Conservation (phyloP, 495 filamentous ascomycete species). For the Margaritispora aquatica region DNA sequence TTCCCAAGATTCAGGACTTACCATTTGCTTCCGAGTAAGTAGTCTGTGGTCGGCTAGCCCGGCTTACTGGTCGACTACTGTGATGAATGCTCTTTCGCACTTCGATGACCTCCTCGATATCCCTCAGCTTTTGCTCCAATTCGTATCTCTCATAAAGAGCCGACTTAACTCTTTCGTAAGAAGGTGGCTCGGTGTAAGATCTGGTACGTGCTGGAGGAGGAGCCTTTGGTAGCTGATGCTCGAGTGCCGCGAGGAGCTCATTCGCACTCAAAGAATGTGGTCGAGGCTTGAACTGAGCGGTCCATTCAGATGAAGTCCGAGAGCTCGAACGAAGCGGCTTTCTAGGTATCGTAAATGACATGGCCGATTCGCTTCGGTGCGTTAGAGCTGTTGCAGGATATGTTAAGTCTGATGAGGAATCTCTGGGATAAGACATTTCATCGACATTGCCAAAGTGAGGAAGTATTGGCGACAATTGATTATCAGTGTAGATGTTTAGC, state of each 20-base stretch:
- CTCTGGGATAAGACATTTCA: constrained; percentile 3
- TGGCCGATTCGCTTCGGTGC: constrained; percentile 39
- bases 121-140: constrained; percentile 34
- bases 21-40: constrained; percentile 22
- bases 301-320: constrained; percentile 17
- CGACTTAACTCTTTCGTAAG: constrained; percentile 41
- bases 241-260: constrained; percentile 15
- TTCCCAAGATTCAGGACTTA: not conserved
- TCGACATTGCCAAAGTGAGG: constrained; percentile 37
- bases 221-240: constrained; percentile 14
- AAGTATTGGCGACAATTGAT: constrained; percentile 58
- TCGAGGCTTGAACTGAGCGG: constrained; percentile 13
- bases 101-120: constrained; percentile 47
- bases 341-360: constrained; percentile 45
- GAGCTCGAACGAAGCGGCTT: constrained; percentile 26
- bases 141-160: constrained; percentile 45
- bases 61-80: constrained; percentile 32
- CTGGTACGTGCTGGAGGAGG: constrained; percentile 20
- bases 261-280: constrained; percentile 16
- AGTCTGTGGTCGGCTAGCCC: constrained; percentile 15
- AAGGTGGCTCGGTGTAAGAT: constrained; percentile 17
- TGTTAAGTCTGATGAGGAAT: constrained; percentile 19
- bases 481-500: constrained; percentile 65
- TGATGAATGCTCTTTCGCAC: constrained; percentile 42
- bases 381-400: constrained; percentile 33